These are phyloP conservation scores for Vanderwaltozyma polyspora DNA, from an alignment of 805 yeast genomes.

Conservation along the genomic window DNA sequence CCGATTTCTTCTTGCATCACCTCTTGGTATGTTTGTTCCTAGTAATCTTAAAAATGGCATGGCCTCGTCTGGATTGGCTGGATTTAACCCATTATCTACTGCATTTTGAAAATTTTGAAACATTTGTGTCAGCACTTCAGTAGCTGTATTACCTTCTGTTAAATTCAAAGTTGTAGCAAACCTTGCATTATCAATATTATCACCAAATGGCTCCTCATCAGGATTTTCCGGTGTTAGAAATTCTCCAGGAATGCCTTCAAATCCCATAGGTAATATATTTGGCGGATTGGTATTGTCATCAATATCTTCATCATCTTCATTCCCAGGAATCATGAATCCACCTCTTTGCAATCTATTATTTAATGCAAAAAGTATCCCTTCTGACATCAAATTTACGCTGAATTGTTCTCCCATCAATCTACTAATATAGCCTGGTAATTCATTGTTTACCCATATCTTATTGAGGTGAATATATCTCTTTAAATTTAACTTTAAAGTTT, in stretches of 20 bases:
- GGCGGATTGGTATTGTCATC: slow-evolving; percentile 5
- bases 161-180: too few relatives aligned
- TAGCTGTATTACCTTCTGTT: neutral
- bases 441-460: slow-evolving; percentile 51
- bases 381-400: slow-evolving; percentile 13
- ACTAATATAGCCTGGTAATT: slow-evolving; percentile 37
- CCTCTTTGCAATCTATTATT: slow-evolving; percentile 7
- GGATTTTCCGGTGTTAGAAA: neutral
- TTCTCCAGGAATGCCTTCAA: neutral
- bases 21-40: too few relatives aligned
- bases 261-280: neutral
- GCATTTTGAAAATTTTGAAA: slow-evolving; percentile 11
- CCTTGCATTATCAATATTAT: neutral
- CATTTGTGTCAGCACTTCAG: slow-evolving; percentile 4
- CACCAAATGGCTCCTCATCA: too few relatives aligned
- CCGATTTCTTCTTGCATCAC: too few relatives aligned
- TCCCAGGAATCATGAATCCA: neutral
- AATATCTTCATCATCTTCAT: slow-evolving; percentile 4
- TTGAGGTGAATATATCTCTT: slow-evolving; percentile 47
- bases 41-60: slow-evolving; percentile 7
- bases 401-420: slow-evolving; percentile 27
- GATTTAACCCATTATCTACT: slow-evolving; percentile 5
- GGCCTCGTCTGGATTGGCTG: neutral
- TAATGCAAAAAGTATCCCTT: slow-evolving; percentile 10
- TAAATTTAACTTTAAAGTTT: slow-evolving; percentile 40